phyloP scores from a whole-genome alignment of 768 basidiomycete species.

The Mycena indigotica region DNA sequence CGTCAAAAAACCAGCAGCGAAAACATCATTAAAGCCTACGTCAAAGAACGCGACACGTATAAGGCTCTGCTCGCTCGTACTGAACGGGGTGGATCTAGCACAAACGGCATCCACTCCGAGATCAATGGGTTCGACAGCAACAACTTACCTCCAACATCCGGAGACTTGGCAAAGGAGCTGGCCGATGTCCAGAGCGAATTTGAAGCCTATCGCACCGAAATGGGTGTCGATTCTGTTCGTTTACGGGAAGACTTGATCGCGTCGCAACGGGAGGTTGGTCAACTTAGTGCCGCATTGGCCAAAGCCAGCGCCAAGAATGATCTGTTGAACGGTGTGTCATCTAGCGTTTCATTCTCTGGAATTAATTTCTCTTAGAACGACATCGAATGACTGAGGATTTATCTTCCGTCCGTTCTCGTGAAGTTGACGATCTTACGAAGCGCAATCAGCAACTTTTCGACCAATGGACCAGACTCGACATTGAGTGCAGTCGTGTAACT shows the following conservation, averaged over 20 bases:
- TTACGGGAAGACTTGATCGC: conserved; percentile 69
- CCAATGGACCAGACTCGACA: conserved; percentile 72
- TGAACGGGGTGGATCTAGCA: conserved; percentile 33
- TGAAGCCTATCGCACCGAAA: conserved; percentile 78
- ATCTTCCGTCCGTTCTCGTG: conserved; percentile 57
- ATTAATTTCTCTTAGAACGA: conserved; percentile 49
- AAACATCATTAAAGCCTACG: conserved; percentile 72
- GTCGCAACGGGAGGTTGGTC: conserved; percentile 69
- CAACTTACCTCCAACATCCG: conserved; percentile 25
- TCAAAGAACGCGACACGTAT: conserved; percentile 87
- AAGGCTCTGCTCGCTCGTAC: conserved; percentile 69
- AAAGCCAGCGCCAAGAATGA: conserved; percentile 85
- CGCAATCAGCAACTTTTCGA: conserved; percentile 75
- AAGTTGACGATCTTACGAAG: conserved; percentile 65
- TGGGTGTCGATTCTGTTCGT: conserved; percentile 72
- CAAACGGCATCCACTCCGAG: conserved; percentile 21
- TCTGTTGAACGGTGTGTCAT: conserved; percentile 58
- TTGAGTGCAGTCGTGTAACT: conserved; percentile 67
- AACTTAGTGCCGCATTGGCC: conserved; percentile 67
- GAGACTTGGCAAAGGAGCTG: conserved; percentile 60
- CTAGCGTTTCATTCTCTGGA: conserved; percentile 9
- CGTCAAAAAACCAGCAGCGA: conserved; percentile 72
- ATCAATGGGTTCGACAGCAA: conserved; percentile 36
- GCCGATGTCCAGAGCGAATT: conserved; percentile 78
- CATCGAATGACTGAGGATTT: conserved; percentile 74